Percentiles rank a stretch among this genome's conserved stretches.
These are phyloP conservation scores for Mycena sp. DNA, from an alignment of 1,284 basidiomycete species.

Conservation along the genomic window DNA sequence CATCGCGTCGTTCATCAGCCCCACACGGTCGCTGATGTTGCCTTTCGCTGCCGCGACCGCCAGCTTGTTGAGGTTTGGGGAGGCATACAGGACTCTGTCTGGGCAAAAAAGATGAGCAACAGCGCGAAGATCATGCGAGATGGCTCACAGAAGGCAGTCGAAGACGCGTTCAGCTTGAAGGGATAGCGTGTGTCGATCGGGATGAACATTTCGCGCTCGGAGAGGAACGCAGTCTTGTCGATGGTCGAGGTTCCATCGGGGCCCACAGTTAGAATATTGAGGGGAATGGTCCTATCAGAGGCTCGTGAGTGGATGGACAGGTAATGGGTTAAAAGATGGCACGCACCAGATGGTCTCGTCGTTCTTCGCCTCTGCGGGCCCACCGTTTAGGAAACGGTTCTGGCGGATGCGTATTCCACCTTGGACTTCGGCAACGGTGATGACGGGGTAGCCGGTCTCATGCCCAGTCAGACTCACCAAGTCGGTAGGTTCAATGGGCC, in stretches of 20 bases:
- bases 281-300: slow-evolving; percentile 62
- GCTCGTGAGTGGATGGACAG: not conserved
- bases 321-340: slow-evolving; percentile 21
- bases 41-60: slow-evolving; percentile 69
- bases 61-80: slow-evolving; percentile 71
- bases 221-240: slow-evolving; percentile 67
- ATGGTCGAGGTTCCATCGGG: slow-evolving; percentile 57
- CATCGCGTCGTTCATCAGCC: slow-evolving; percentile 75
- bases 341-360: slow-evolving; percentile 80
- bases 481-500: slow-evolving; percentile 6
- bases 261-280: slow-evolving; percentile 68
- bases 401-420: slow-evolving; percentile 74
- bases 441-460: slow-evolving; percentile 76
- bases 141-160: slow-evolving; percentile 76
- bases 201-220: slow-evolving; percentile 66
- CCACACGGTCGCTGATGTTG: slow-evolving; percentile 73
- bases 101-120: not conserved
- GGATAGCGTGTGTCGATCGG: slow-evolving; percentile 64
- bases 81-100: slow-evolving; percentile 80
- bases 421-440: slow-evolving; percentile 74
- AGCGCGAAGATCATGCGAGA: not conserved
- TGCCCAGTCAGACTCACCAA: not conserved
- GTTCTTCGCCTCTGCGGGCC: slow-evolving; percentile 73
- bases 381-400: slow-evolving; percentile 84
- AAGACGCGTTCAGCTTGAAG: slow-evolving; percentile 82